Evolutionary conservation across 306 rosid species (phyloP).

Genomic region (Morella rubra): DNA sequence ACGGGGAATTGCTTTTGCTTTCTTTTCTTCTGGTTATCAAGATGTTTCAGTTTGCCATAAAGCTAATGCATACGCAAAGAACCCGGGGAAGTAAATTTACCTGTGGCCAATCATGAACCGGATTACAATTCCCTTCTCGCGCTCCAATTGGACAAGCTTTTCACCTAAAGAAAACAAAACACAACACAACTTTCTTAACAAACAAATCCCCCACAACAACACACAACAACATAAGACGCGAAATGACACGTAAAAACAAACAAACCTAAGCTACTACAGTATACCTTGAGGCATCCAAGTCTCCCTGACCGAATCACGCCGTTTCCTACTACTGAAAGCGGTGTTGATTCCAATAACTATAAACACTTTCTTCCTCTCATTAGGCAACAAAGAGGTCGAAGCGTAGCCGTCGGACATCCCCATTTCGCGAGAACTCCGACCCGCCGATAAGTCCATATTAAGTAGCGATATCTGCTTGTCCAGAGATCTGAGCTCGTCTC

Average conservation of each 20-base stretch:
- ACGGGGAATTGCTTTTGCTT: too few relatives aligned
- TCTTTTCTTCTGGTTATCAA: too few relatives aligned
- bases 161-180: conserved; percentile 53
- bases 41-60: background rate
- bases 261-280: too few relatives aligned
- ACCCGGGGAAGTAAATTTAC: conserved; percentile 34
- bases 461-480: conserved; percentile 86
- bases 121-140: conserved; percentile 89
- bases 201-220: conserved; percentile 15
- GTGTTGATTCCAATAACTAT: conserved; percentile 95
- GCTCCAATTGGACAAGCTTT: conserved; percentile 81
- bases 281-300: conserved; percentile 99
- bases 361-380: conserved; percentile 66
- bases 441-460: conserved; percentile 75
- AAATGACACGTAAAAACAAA: background rate
- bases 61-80: background rate
- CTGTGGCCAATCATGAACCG: conserved; percentile 99
- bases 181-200: conserved; percentile 22
- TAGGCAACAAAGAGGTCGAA: conserved; percentile 18
- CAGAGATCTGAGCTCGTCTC: conserved; percentile 62
- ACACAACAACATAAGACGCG: background rate
- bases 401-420: conserved; percentile 44
- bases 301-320: conserved; percentile 97
- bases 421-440: conserved; percentile 62
- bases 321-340: conserved; percentile 93